phyloP scores from a whole-genome alignment of 441 rosid genomes.

The Cnidoscolus chayamansa region DNA sequence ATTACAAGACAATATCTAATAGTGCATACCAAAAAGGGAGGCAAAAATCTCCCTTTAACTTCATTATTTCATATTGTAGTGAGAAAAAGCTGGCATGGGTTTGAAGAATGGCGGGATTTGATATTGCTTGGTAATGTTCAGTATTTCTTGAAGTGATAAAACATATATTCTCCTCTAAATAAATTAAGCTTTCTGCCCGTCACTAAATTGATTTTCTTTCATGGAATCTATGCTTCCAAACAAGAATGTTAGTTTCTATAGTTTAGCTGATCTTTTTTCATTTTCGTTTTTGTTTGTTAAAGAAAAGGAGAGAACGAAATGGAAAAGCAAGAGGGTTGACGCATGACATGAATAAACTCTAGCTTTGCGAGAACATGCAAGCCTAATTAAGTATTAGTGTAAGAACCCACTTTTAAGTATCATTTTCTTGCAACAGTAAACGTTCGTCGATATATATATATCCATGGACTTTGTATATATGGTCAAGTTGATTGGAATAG shows the following conservation, averaged over 20 bases:
- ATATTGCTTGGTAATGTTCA: conserved; percentile 42
- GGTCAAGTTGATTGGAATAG: not conserved
- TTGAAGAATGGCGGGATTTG: conserved; percentile 30
- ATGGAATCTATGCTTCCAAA: conserved; percentile 46
- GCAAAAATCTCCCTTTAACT: conserved; percentile 29
- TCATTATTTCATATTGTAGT: conserved; percentile 6
- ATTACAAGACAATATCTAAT: conserved; percentile 27
- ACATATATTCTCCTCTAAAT: conserved; percentile 33
- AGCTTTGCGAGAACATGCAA: too few species aligned
- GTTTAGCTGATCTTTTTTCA: conserved; percentile 16
- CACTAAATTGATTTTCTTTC: conserved; percentile 14
- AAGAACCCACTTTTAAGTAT: too few species aligned
- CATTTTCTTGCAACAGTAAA: too few species aligned
- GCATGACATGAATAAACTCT: too few species aligned
- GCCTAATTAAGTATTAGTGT: too few species aligned
- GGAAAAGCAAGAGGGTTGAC: conserved; percentile 1
- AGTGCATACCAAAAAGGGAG: conserved; percentile 42
- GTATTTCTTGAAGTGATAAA: conserved; percentile 66
- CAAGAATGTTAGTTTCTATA: conserved; percentile 15
- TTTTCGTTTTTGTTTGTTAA: not conserved
- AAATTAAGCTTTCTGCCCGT: conserved; percentile 28
- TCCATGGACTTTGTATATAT: too few species aligned
- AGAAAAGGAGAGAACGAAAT: not conserved
- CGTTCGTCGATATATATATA: too few species aligned
- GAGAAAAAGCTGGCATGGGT: conserved; percentile 26